Base-by-base conservation (phyloP, 257 asterid species). In the Nicotiana knightiana region DNA sequence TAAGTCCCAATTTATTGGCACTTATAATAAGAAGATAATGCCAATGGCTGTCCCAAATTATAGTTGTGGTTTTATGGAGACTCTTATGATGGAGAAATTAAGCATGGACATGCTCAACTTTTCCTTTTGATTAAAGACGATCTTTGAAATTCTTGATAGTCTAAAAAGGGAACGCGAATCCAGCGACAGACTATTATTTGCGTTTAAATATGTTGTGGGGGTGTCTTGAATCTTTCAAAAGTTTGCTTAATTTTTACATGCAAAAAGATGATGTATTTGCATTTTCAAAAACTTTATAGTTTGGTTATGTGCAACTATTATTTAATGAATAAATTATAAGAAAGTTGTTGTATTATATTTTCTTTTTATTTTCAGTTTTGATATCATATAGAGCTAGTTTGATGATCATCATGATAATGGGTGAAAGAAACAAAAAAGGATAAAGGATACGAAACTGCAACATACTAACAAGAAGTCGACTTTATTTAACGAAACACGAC, bases 81-180 rank as follows among this genome's bases (percentile, higher is more conserved):
- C 82, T 46, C 26, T 84, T 3, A 87, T 87, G 84, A 87, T 87
- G 87, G 88, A 87, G 84, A 87, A 82, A 48, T 81, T 87, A 80
- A 83, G 85, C 57, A 83, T 77, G 86, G 84, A 87, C 58, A 80
- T 85, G 86, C 84, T 87, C 61, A 85, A 80, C 78, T 87, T 87
- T 67, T 82, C 90, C 6, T 87, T 85, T 84, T 43, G 11, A 39
- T 7, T 1, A 39, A 39, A 7, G 24, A 43, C 11, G 3, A 43
- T 43, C 11, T 43, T 43, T 43, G 51, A 43, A 43, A 43, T 43
- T 10, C 2, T 43, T 43, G 11, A 43, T 43, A 43, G 51, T 43
- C 51, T 43, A 2, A 10, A 43, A 43, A 1, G 51, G 51, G 11
- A 0, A 43, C 11, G 11, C 51, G 51, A 43, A 43, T 43, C 51